phyloP scores from a whole-genome alignment of 176 grass and related monocot genomes.

The Bothriochloa decipiens region DNA sequence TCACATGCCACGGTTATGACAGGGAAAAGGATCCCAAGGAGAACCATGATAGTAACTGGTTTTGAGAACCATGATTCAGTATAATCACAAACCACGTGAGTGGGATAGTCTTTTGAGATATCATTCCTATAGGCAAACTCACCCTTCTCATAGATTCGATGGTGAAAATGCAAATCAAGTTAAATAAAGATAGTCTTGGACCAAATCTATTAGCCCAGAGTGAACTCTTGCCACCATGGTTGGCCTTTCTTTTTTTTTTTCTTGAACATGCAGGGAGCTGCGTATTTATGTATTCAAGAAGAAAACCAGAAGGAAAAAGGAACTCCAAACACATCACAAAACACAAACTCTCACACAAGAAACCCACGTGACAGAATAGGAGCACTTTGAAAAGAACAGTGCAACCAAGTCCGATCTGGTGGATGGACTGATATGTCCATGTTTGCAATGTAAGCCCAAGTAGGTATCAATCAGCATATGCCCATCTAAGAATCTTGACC shows the following conservation, averaged over 20 bases:
- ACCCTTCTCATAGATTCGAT: slow-evolving; percentile 20
- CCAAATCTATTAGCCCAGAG: slow-evolving; percentile 39
- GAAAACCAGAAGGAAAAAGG: not conserved
- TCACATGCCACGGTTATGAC: too few species aligned
- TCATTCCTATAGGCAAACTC: slow-evolving; percentile 41
- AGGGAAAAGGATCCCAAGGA: too few species aligned
- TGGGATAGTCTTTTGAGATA: slow-evolving; percentile 6
- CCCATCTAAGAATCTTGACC: slow-evolving; percentile 18
- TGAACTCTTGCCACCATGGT: slow-evolving; percentile 34
- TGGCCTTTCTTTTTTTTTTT: not conserved
- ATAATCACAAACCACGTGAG: not conserved
- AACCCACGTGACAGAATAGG: not conserved
- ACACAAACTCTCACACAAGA: not conserved
- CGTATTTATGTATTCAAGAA: not conserved
- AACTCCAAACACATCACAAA: not conserved
- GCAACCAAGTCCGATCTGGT: not conserved
- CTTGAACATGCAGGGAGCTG: not conserved
- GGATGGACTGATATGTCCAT: slow-evolving; percentile 35
- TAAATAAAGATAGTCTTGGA: slow-evolving; percentile 25
- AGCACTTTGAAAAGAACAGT: not conserved
- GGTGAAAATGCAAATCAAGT: slow-evolving; percentile 33
- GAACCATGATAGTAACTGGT: not conserved
- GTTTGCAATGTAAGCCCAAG: slow-evolving; percentile 22
- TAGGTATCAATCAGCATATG: slow-evolving; percentile 15
- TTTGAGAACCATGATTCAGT: not conserved